Conservation (phyloP, 345 rosid species). For the Excoecaria agallocha region DNA sequence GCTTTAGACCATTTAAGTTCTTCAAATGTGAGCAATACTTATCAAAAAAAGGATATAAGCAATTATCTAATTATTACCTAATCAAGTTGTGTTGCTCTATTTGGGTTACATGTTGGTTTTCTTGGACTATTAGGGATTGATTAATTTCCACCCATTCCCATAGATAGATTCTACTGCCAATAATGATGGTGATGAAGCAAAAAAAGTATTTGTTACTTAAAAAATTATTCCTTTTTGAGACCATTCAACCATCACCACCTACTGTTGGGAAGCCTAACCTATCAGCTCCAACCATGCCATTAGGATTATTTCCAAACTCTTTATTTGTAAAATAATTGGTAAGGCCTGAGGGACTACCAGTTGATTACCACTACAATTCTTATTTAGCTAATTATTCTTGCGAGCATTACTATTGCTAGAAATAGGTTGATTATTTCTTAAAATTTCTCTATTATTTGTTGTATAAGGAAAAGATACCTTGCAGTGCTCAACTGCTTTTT, state of each 20-base stretch:
- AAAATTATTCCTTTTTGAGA: constrained; percentile 73
- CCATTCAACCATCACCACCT: constrained; percentile 46
- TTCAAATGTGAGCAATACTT: too few species aligned
- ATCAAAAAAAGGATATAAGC: neutral
- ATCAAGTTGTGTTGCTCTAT: neutral
- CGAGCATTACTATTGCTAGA: constrained; percentile 97
- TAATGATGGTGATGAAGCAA: constrained; percentile 35
- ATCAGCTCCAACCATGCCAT: constrained; percentile 48
- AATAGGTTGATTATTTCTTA: constrained; percentile 57
- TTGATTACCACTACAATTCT: constrained; percentile 96
- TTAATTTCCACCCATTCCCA: constrained; percentile 89
- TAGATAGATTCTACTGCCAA: constrained; percentile 40
- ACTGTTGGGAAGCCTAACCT: constrained; percentile 46
- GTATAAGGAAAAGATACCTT: neutral
- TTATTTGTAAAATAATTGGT: constrained; percentile 65
- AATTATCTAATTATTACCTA: neutral
- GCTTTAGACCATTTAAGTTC: too few species aligned
- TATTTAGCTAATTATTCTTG: constrained; percentile 98
- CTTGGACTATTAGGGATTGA: constrained; percentile 99
- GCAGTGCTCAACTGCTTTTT: neutral
- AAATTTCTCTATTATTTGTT: constrained; percentile 8
- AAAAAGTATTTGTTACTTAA: constrained; percentile 54
- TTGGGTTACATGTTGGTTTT: constrained; percentile 78
- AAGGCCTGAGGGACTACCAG: constrained; percentile 78
- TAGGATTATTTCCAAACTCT: constrained; percentile 72